Base-by-base conservation (phyloP, 768 basidiomycete species). In the Kwoniella dendrophila region DNA sequence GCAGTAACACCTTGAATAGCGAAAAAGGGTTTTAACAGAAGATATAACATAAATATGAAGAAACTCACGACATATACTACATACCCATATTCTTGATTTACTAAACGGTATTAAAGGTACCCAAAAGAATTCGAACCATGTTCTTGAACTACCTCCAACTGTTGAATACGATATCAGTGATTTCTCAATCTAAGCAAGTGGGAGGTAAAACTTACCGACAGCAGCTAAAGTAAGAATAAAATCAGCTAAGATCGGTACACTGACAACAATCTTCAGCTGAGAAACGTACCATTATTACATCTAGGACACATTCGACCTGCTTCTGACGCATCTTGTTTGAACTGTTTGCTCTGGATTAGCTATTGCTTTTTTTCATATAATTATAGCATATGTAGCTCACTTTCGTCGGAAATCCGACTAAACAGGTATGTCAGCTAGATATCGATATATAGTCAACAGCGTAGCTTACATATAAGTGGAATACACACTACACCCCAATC, bases 71-170 rank as follows among this genome's bases (percentile, higher is more conserved):
- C 74, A 75, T 12, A 70, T 75, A n/a, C 63, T 56, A 54, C 74
- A 75, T 4, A 67, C 59, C 71, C 71, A 75, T 54, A 75, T 71
- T 14, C 60, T 49, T 22, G 49, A 40, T 65, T 71, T 73, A 10
- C 32, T 47, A 57, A 73, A 73, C 26, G 74, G 74, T 18, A 75
- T 69, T 16, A 75, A 51, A 4, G 71, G 71, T 22, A 75, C 67
- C 71, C 71, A 75, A 62, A 75, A 75, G 52, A 75, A 66, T 40
- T 75, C 71, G 62, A 75, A 75, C 67, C 69, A 68, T 30, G 68
- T 73, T 22, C 68, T 45, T 4, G 59, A 56, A 26, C 36, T 52
- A 30, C 69, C 71, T 5, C 67, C 69, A 24, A 72, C 69, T 29
- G 59, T 8, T 2, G 12, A 45, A 45, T 24, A 20, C 2, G 20